phyloP scores from a whole-genome alignment of 2,329 filamentous ascomycete genomes.

The Aspergillus terreus region DNA sequence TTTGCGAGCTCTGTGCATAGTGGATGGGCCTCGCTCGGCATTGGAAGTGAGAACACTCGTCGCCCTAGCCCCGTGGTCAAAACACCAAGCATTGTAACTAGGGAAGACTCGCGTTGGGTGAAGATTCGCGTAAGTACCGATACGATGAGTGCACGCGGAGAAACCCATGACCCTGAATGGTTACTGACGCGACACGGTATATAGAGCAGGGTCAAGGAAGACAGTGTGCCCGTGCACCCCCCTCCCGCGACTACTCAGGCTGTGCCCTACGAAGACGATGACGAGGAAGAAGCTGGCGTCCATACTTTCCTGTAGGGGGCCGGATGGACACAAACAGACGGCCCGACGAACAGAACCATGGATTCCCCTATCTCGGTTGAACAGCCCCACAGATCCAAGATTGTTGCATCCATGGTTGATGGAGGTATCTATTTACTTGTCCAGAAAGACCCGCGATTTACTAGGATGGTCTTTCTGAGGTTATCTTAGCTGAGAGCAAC shows the following conservation, averaged over 20 bases:
- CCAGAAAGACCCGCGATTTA: too few species aligned
- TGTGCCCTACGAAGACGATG: conserved; percentile 21
- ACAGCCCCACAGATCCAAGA: too few species aligned
- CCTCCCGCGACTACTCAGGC: conserved; percentile 15
- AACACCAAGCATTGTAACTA: background rate
- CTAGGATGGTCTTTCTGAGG: background rate
- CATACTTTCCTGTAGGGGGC: conserved; percentile 15
- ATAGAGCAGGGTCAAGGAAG: conserved; percentile 15
- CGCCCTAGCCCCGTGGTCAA: background rate
- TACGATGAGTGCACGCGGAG: background rate
- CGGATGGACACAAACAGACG: too few species aligned
- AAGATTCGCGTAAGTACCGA: conserved; percentile 16
- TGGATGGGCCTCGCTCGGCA: conserved; percentile 10
- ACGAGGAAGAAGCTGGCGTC: conserved; percentile 15
- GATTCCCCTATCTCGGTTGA: too few species aligned
- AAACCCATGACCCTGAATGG: background rate
- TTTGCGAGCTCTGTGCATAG: conserved; percentile 14
- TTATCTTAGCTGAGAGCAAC: background rate
- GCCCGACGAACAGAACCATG: too few species aligned
- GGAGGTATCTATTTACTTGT: too few species aligned
- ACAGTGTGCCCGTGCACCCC: conserved; percentile 15
- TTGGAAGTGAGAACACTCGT: background rate
- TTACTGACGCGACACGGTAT: conserved; percentile 15
- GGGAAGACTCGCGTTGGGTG: conserved; percentile 19
- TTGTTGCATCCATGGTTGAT: too few species aligned